Percentiles rank a stretch among this genome's conserved stretches.
Evolutionary conservation across 2,329 filamentous ascomycete genomes (phyloP).

Genomic region (Colletotrichum cuscutae): DNA sequence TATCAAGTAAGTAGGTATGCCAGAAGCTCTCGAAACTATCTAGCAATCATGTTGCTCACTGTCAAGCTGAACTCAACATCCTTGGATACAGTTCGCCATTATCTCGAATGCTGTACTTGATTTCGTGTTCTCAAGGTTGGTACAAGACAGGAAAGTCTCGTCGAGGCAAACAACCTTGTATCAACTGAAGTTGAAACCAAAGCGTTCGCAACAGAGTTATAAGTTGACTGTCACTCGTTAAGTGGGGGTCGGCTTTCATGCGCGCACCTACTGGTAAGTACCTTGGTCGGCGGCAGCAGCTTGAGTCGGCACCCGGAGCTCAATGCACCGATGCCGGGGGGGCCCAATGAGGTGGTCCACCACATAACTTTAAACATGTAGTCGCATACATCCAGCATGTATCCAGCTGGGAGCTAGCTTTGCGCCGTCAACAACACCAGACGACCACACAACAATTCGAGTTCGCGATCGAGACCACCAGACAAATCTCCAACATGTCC

Average conservation of each 20-base stretch:
- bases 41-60: background rate
- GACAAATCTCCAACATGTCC: conserved; percentile 58
- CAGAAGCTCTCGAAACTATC: background rate
- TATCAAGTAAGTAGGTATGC: background rate
- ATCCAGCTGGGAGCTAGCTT: background rate
- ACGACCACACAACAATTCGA: background rate
- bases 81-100: background rate
- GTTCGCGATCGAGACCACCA: background rate
- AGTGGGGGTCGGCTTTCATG: background rate
- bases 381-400: conserved; percentile 20
- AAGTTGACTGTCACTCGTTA: background rate
- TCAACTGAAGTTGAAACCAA: background rate
- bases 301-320: conserved; percentile 16
- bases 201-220: background rate
- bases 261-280: background rate
- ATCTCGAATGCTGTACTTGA: background rate
- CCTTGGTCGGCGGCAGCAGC: background rate
- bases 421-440: background rate
- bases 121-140: background rate
- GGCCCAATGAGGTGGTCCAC: background rate
- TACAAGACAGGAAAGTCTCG: background rate
- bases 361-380: background rate
- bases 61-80: background rate
- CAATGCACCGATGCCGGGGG: conserved; percentile 4
- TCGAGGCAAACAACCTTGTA: background rate